A percentile compares a stretch with the other conserved stretches of the same genome.
Evolutionary conservation across 495 filamentous ascomycete species (phyloP).

Genomic region (Geoglossum glabrum): DNA sequence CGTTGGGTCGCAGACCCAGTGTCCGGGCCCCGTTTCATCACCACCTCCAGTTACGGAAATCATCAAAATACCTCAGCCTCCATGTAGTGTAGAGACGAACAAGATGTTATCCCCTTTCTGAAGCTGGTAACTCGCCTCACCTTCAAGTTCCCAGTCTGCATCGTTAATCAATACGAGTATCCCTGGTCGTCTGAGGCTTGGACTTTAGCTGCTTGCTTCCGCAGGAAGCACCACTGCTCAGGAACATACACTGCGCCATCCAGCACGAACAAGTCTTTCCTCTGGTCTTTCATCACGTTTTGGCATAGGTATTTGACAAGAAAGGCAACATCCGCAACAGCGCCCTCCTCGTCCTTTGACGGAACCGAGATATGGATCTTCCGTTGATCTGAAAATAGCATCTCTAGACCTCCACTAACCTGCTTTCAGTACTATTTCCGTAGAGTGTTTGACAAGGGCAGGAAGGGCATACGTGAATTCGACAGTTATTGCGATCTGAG

Average conservation of each 20-base stretch:
- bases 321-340: conserved; percentile 46
- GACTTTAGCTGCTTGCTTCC: neutral
- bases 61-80: conserved; percentile 33
- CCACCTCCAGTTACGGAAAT: too few relatives aligned
- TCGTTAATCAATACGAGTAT: conserved; percentile 96
- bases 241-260: conserved; percentile 65
- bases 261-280: conserved; percentile 76
- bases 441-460: conserved; percentile 1
- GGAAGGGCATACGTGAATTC: conserved; percentile 48
- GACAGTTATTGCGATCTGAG: conserved; percentile 33
- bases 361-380: conserved; percentile 53
- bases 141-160: conserved; percentile 94
- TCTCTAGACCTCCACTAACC: conserved; percentile 75
- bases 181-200: conserved; percentile 58
- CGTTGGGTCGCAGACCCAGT: too few relatives aligned
- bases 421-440: neutral
- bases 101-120: conserved; percentile 68
- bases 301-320: conserved; percentile 66
- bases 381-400: conserved; percentile 69
- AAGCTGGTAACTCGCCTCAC: conserved; percentile 73
- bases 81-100: conserved; percentile 96
- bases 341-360: conserved; percentile 32
- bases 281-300: conserved; percentile 64
- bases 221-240: conserved; percentile 3
- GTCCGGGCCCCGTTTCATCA: too few relatives aligned